Conservation (phyloP, 1,284 basidiomycete species). For the Singerocomus inundabilis region DNA sequence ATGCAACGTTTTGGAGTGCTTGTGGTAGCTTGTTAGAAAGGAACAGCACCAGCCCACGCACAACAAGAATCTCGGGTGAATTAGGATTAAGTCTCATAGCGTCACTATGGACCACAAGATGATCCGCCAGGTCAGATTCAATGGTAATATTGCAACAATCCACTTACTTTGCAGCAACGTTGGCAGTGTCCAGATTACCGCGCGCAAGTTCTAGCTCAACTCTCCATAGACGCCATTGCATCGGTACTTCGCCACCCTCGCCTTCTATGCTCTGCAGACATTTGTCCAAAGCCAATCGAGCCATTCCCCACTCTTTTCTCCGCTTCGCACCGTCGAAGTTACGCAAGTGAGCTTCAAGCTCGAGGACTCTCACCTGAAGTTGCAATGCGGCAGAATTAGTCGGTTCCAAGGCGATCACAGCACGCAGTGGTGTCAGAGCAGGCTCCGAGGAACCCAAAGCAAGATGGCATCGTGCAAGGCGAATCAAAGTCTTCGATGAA, state of each 20-base stretch:
- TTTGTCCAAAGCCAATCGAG: slow-evolving; percentile 68
- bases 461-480: slow-evolving; percentile 78
- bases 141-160: slow-evolving; percentile 3
- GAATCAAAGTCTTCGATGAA: slow-evolving; percentile 69
- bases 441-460: slow-evolving; percentile 67
- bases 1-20: slow-evolving; percentile 69
- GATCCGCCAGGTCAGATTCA: slow-evolving; percentile 1
- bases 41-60: slow-evolving; percentile 81
- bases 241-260: slow-evolving; percentile 70
- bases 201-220: slow-evolving; percentile 74
- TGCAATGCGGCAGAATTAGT: slow-evolving; percentile 54
- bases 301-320: slow-evolving; percentile 67
- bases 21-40: slow-evolving; percentile 70
- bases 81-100: slow-evolving; percentile 69
- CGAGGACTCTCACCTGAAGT: slow-evolving; percentile 58
- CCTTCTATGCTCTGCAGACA: slow-evolving; percentile 69
- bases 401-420: slow-evolving; percentile 55
- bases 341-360: slow-evolving; percentile 62
- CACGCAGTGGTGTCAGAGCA: slow-evolving; percentile 61
- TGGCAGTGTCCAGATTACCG: slow-evolving; percentile 69
- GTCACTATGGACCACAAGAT: slow-evolving; percentile 48
- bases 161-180: slow-evolving; percentile 67
- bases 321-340: slow-evolving; percentile 59
- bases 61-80: slow-evolving; percentile 78
- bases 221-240: slow-evolving; percentile 77